These are phyloP conservation scores for Salisapilia sapeloensis DNA, from an alignment of 352 stramenopile genomes.

Conservation along the genomic window DNA sequence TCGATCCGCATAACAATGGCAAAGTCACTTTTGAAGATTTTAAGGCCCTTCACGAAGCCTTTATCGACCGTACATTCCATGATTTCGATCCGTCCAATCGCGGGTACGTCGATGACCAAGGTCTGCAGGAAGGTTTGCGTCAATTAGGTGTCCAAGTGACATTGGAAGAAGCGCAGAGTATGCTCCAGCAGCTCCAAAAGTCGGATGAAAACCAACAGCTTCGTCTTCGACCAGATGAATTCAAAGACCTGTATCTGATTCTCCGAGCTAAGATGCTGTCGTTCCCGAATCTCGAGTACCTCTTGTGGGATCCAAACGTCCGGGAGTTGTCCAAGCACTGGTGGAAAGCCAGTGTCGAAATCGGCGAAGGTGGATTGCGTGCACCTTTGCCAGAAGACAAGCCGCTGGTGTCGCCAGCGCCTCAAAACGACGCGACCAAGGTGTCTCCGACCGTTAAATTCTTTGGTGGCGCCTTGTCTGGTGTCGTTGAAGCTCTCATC, in stretches of 20 bases:
- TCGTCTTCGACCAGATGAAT: slow-evolving; percentile 57
- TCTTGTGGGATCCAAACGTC: slow-evolving; percentile 70
- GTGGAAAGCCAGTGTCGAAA: slow-evolving; percentile 73
- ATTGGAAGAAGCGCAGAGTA: slow-evolving; percentile 47
- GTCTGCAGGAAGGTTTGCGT: slow-evolving; percentile 45
- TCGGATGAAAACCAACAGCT: slow-evolving; percentile 38
- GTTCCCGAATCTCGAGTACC: slow-evolving; percentile 44
- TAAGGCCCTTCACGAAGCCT: slow-evolving; percentile 48
- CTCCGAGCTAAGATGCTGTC: slow-evolving; percentile 64
- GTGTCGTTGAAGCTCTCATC: slow-evolving; percentile 72
- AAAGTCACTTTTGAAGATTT: slow-evolving; percentile 60
- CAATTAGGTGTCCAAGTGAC: slow-evolving; percentile 49
- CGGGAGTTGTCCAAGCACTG: slow-evolving; percentile 74
- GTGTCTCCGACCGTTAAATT: slow-evolving; percentile 65
- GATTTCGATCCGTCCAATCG: slow-evolving; percentile 49
- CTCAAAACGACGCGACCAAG: slow-evolving; percentile 26
- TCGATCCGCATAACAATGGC: slow-evolving; percentile 60
- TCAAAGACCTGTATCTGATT: slow-evolving; percentile 69
- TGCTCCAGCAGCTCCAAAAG: slow-evolving; percentile 63
- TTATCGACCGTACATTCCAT: slow-evolving; percentile 58
- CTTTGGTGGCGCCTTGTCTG: slow-evolving; percentile 64
- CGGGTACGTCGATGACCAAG: slow-evolving; percentile 46
- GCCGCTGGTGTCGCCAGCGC: too few species aligned
- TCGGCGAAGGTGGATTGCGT: slow-evolving; percentile 54
- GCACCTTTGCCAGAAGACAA: slow-evolving; percentile 30